Conservation (phyloP, 306 rosid species). For the Dryas octopetala region DNA sequence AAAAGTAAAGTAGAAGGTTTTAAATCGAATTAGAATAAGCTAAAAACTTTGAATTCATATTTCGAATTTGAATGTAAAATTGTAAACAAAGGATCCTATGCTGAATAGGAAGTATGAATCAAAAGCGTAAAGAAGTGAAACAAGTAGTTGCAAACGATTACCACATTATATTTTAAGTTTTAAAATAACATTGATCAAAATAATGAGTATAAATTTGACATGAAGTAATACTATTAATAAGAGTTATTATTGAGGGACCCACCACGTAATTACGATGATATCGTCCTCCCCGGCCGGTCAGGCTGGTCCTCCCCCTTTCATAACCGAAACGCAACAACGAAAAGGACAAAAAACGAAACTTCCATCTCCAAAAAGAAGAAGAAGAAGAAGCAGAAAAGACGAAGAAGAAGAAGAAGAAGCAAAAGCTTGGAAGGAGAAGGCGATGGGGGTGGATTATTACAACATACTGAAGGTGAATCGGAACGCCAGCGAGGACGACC, state of each 20-base stretch:
- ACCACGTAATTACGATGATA: neutral
- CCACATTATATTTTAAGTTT: no score
- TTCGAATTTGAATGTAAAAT: no score
- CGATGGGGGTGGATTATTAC: conserved; percentile 85
- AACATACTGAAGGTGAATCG: conserved; percentile 87
- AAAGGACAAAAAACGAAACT: neutral
- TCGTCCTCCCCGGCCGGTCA: neutral
- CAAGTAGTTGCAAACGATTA: no score
- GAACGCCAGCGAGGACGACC: conserved; percentile 81
- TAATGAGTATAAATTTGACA: no score
- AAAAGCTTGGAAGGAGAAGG: neutral
- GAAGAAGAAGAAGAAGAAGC: neutral
- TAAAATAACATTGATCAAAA: no score
- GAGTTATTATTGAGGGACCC: neutral
- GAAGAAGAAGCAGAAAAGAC: neutral
- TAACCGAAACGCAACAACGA: neutral
- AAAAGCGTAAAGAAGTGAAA: no score
- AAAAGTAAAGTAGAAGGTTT: no score
- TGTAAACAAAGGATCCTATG: no score
- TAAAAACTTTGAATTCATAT: no score
- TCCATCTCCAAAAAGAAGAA: neutral
- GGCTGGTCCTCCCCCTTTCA: neutral
- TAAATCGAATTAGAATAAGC: no score
- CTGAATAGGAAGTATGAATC: no score
- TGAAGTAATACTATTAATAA: neutral